Evolutionary conservation across 495 filamentous ascomycete genomes (phyloP).

Genomic region (Viridothelium virens): DNA sequence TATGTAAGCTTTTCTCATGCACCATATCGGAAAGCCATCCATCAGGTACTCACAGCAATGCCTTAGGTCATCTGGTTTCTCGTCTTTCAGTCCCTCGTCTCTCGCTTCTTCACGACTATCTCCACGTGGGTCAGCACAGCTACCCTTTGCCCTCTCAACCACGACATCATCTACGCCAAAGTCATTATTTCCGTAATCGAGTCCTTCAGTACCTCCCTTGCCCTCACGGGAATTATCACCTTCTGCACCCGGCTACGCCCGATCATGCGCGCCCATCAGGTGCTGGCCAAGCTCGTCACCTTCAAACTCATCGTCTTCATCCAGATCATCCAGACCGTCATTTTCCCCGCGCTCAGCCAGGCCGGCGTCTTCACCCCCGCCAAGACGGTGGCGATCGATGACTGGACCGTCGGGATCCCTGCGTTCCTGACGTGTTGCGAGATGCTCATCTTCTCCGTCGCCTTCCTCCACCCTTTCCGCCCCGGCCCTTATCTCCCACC

Average conservation of each 20-base stretch:
- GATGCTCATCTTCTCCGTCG: constrained; percentile 17
- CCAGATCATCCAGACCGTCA: constrained; percentile 15
- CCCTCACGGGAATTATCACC: constrained; percentile 2
- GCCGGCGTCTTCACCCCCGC: constrained; percentile 13
- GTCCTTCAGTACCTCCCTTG: constrained; percentile 11
- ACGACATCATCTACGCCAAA: background rate
- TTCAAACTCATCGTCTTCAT: constrained; percentile 18
- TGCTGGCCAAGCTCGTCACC: constrained; percentile 11
- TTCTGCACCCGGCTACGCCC: constrained; percentile 11
- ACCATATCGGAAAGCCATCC: background rate
- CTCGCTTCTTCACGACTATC: constrained; percentile 13
- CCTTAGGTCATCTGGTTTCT: constrained; percentile 13
- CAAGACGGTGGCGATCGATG: constrained; percentile 6
- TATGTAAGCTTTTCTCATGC: constrained; percentile 13
- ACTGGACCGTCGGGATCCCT: constrained; percentile 14
- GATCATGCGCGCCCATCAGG: background rate
- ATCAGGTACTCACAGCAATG: background rate
- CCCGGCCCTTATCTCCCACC: constrained; percentile 12
- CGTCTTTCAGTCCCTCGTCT: constrained; percentile 17
- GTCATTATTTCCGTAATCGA: constrained; percentile 8
- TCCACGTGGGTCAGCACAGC: constrained; percentile 11
- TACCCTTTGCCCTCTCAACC: constrained; percentile 14
- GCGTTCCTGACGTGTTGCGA: constrained; percentile 16
- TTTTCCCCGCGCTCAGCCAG: constrained; percentile 10
- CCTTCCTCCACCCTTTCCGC: constrained; percentile 13